A percentile compares a stretch with the other conserved stretches of the same genome.
Evolutionary conservation across 371 early-diverging fungal species (phyloP).

Genomic region (Hamiltosporidium magnivora): DNA sequence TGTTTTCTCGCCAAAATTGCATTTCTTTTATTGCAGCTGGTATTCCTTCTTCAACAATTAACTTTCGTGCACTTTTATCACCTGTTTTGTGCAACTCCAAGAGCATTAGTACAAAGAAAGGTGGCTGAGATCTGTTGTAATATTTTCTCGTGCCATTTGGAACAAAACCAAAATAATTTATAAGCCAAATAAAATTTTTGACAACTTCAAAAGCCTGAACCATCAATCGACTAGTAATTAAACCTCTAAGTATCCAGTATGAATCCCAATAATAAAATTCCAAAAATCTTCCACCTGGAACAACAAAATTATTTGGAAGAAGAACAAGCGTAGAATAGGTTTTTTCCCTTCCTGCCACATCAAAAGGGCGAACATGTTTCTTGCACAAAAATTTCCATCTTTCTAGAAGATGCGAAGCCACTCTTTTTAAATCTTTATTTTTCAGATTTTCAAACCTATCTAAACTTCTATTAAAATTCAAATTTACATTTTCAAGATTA

Average conservation of each 20-base stretch:
- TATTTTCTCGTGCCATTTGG: slow-evolving; percentile 73
- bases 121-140: slow-evolving; percentile 76
- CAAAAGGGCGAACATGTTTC: too few species aligned
- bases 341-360: not conserved
- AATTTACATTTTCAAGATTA: too few species aligned
- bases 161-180: slow-evolving; percentile 64
- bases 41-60: not conserved
- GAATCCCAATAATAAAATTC: slow-evolving; percentile 81
- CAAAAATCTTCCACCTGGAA: slow-evolving; percentile 74
- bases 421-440: too few species aligned
- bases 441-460: too few species aligned
- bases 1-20: slow-evolving; percentile 59
- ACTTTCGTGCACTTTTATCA: not conserved
- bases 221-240: slow-evolving; percentile 60
- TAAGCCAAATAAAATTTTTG: slow-evolving; percentile 61
- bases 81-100: not conserved
- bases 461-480: too few species aligned
- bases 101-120: slow-evolving; percentile 33
- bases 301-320: slow-evolving; percentile 61
- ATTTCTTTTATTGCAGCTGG: slow-evolving; percentile 58
- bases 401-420: too few species aligned
- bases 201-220: slow-evolving; percentile 60
- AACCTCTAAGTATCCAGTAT: slow-evolving; percentile 68
- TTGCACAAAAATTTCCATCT: too few species aligned
- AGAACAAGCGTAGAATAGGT: not conserved